phyloP scores from a whole-genome alignment of 495 filamentous ascomycete genomes.

The Neurospora sp. region DNA sequence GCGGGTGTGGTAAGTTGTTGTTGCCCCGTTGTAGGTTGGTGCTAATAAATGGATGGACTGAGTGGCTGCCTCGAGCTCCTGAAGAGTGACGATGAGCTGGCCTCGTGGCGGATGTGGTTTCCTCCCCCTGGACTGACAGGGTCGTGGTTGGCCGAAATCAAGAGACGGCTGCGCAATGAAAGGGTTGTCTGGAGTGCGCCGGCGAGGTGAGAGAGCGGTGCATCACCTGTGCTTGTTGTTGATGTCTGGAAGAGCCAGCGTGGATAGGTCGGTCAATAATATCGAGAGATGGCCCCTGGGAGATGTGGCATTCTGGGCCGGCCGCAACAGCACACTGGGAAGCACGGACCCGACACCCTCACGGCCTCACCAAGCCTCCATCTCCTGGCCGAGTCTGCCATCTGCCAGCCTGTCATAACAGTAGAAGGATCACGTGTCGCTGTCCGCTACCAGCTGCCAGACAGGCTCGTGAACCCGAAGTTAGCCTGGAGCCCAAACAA shows the following conservation, averaged over 20 bases:
- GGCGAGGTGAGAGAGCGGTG: slow-evolving; percentile 12
- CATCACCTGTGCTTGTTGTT: slow-evolving; percentile 17
- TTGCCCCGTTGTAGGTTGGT: slow-evolving; percentile 4
- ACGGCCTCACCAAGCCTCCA: neutral
- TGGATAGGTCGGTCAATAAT: slow-evolving; percentile 16
- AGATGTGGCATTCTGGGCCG: slow-evolving; percentile 29
- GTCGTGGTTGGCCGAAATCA: slow-evolving; percentile 3
- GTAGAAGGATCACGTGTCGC: slow-evolving; percentile 13
- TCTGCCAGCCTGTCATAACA: slow-evolving; percentile 6
- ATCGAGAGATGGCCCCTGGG: slow-evolving; percentile 18
- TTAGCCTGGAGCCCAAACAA: neutral
- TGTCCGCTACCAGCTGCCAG: neutral
- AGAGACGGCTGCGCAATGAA: slow-evolving; percentile 5
- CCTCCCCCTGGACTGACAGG: slow-evolving; percentile 1
- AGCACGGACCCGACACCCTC: neutral
- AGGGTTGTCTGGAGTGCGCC: slow-evolving; percentile 7
- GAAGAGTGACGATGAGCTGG: neutral
- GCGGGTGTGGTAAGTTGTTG: neutral
- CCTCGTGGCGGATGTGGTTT: neutral
- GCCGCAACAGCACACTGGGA: neutral
- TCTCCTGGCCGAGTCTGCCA: slow-evolving; percentile 3
- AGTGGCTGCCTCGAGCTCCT: neutral
- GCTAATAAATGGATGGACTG: neutral
- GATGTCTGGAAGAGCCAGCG: slow-evolving; percentile 13
- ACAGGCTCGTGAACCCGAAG: neutral